Evolutionary conservation across 352 stramenopile species (phyloP), one percentile per base, ranked within the genome.

Genomic region (Pythium aristosporum): DNA sequence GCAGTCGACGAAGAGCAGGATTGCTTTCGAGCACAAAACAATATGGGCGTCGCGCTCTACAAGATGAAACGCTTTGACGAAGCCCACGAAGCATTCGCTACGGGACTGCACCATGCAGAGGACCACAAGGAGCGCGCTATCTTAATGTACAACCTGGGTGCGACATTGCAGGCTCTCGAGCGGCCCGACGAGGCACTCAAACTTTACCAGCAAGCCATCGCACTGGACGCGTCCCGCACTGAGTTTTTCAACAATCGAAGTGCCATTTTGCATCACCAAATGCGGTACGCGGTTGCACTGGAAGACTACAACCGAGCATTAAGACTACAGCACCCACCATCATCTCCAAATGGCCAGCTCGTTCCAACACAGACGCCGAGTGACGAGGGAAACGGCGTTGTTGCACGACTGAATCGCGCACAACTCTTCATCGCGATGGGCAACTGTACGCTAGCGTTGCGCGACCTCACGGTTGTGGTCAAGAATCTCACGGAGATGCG

Each of bases 231-330:
- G 7, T 70, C 72, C 1, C 62, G 77, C 8, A 71, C 68, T 10
- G 71, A 80, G 65, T 82, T 87, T 46, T 82, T 81, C 57, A 82
- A 84, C 61, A 89, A 89, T 37, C 60, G 80, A 37, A 84, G 75
- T 32, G 69, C 74, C 5, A 84, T 84, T 13, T 61, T 82, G 3
- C 80, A 87, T 39, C 61, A 80, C 23, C 80, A 89, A 52, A 71
- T 83, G 61, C 74, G 76, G 56, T 84, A 79, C 50, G 66, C 69
- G 0, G 68, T 79, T 30, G 80, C 80, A 2, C 54, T 89, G 2
- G 73, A 80, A 51, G 80, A 89, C 48, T 87, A 87, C 59, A 84
- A 78, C 23, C 67, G 68, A 5, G 79, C 77, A 1, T 51, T 88
- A 5, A 53, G 41, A 16, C 65, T 85, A 2, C 62, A 68, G 8